These are phyloP conservation scores for Lentithecium fluviatile DNA, from an alignment of 495 filamentous ascomycete species.

Conservation along the genomic window DNA sequence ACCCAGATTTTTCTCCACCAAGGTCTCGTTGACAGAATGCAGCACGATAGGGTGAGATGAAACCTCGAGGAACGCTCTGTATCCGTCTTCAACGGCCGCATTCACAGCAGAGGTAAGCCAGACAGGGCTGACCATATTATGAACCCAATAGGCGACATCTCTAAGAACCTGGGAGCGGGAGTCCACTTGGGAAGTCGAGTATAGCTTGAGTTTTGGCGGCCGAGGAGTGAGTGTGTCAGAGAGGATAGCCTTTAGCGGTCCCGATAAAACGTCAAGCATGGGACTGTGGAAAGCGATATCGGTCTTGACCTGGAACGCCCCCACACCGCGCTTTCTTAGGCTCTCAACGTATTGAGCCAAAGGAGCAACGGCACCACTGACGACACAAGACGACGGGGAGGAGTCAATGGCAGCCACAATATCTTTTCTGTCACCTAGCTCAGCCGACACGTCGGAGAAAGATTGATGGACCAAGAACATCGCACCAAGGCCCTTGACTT, in stretches of 20 bases:
- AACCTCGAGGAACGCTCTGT: constrained; percentile 42
- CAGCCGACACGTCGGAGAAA: constrained; percentile 43
- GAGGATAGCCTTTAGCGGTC: constrained; percentile 36
- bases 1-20: constrained; percentile 38
- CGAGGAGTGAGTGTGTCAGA: constrained; percentile 29
- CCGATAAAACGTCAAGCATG: constrained; percentile 39
- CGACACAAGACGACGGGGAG: constrained; percentile 46
- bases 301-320: constrained; percentile 38
- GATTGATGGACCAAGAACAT: constrained; percentile 54
- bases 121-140: constrained; percentile 41
- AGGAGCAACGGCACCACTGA: no score
- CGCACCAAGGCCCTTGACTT: constrained; percentile 50
- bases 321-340: constrained; percentile 34
- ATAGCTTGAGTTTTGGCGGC: constrained; percentile 37
- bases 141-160: constrained; percentile 37
- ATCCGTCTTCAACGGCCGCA: constrained; percentile 43
- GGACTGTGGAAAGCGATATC: constrained; percentile 44
- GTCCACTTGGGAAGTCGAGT: constrained; percentile 43
- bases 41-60: constrained; percentile 43
- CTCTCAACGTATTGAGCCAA: no score
- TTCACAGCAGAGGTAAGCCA: constrained; percentile 37
- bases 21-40: constrained; percentile 44
- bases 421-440: constrained; percentile 31
- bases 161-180: constrained; percentile 30
- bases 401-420: constrained; percentile 48